Evolutionary conservation across 257 asterid species (phyloP).

Genomic region (Solanum chiquidenum): DNA sequence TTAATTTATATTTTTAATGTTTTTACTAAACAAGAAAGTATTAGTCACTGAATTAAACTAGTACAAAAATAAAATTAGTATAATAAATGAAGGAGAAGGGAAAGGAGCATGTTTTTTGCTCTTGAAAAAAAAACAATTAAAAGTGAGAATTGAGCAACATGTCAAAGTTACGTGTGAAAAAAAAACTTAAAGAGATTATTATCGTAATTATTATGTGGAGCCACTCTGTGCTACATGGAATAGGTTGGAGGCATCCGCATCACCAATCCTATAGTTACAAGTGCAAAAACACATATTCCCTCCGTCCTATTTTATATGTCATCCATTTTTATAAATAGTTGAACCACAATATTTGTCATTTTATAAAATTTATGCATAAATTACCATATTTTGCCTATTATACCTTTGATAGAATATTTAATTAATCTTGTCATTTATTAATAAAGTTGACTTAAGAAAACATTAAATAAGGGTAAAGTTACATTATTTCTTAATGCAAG

Average conservation of each 20-base stretch:
- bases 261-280: not conserved
- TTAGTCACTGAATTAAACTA: not conserved
- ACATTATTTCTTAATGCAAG: too few species aligned
- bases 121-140: not conserved
- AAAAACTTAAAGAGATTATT: not conserved
- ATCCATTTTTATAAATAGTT: too few species aligned
- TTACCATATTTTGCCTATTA: too few species aligned
- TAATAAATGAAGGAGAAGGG: not conserved
- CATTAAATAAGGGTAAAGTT: too few species aligned
- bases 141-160: not conserved
- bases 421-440: too few species aligned
- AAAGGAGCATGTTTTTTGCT: not conserved
- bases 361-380: too few species aligned
- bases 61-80: too few species aligned
- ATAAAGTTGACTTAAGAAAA: too few species aligned
- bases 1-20: not conserved
- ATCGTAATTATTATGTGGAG: not conserved
- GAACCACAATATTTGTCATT: too few species aligned
- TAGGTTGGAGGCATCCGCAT: not conserved
- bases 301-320: too few species aligned
- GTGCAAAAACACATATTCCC: not conserved
- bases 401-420: too few species aligned
- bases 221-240: not conserved
- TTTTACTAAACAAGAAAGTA: not conserved
- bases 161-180: not conserved